Evolutionary conservation across 495 filamentous ascomycete genomes (phyloP).

Genomic region (Acidomyces sp.): DNA sequence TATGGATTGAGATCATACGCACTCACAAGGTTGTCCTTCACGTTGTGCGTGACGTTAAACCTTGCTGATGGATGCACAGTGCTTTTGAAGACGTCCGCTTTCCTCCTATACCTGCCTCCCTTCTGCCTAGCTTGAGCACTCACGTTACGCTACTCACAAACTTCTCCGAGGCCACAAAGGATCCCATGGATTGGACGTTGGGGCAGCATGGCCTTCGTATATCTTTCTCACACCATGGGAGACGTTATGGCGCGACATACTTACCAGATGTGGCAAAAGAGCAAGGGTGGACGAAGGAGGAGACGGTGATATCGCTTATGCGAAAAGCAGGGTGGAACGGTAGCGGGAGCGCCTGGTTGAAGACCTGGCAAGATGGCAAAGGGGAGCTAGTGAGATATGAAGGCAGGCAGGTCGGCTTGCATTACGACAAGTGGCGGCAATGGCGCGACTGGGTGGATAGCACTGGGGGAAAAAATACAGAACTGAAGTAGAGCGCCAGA

Average conservation of each 20-base stretch:
- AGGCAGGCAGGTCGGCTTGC: conserved; percentile 56
- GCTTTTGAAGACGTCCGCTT: conserved; percentile 84
- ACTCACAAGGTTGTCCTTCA: conserved; percentile 50
- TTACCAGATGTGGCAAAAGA: conserved; percentile 83
- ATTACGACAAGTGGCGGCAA: conserved; percentile 57
- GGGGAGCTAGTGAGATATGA: conserved; percentile 69
- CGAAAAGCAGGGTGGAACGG: conserved; percentile 82
- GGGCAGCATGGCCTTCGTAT: conserved; percentile 67
- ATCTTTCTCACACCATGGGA: conserved; percentile 29
- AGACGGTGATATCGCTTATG: conserved; percentile 81
- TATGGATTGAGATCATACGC: conserved; percentile 68
- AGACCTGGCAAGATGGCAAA: conserved; percentile 41
- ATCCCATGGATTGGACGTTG: conserved; percentile 73
- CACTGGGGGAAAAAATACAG: conserved; percentile 5
- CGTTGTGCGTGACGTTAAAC: background rate
- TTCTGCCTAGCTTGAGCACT: conserved; percentile 45
- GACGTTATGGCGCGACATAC: conserved; percentile 56
- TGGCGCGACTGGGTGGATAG: conserved; percentile 62
- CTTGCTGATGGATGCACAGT: conserved; percentile 26
- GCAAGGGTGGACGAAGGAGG: conserved; percentile 92
- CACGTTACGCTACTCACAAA: conserved; percentile 34
- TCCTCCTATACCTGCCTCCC: conserved; percentile 50
- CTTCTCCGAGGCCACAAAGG: conserved; percentile 34
- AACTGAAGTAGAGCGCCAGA: no score
- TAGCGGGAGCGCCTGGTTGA: conserved; percentile 54